A percentile compares a stretch with the other conserved stretches of the same genome.
phyloP scores from a whole-genome alignment of 495 filamentous ascomycete genomes.

The Trypethelium eluteriae region DNA sequence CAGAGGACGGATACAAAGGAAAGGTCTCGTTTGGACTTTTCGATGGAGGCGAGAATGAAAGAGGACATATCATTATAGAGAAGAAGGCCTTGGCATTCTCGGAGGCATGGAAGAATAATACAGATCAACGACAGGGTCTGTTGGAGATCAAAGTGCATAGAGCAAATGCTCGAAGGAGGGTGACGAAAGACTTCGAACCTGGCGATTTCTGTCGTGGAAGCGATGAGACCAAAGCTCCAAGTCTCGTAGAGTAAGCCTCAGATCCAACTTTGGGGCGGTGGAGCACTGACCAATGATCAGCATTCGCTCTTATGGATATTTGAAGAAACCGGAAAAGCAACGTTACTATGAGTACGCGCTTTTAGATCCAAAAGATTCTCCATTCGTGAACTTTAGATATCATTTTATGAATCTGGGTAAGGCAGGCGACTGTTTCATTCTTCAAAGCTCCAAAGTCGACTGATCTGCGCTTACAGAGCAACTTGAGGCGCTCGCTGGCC shows the following conservation, averaged over 20 bases:
- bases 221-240: background rate
- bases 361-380: slow-evolving; percentile 39
- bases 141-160: slow-evolving; percentile 38
- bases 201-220: slow-evolving; percentile 6
- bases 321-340: slow-evolving; percentile 29
- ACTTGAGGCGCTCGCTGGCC: slow-evolving; percentile 7
- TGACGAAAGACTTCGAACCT: slow-evolving; percentile 24
- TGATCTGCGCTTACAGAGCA: background rate
- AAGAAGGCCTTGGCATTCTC: slow-evolving; percentile 34
- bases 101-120: background rate
- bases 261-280: background rate
- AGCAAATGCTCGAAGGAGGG: slow-evolving; percentile 33
- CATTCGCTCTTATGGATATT: slow-evolving; percentile 26
- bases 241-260: slow-evolving; percentile 22
- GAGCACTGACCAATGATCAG: slow-evolving; percentile 21
- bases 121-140: slow-evolving; percentile 15
- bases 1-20: slow-evolving; percentile 34
- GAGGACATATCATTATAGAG: slow-evolving; percentile 25
- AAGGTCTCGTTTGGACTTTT: slow-evolving; percentile 39
- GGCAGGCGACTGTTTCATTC: background rate
- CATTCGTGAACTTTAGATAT: slow-evolving; percentile 38
- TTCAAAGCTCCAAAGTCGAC: background rate
- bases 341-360: slow-evolving; percentile 40
- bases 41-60: slow-evolving; percentile 16
- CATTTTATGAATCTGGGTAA: slow-evolving; percentile 30